Evolutionary conservation across 2,329 filamentous ascomycete genomes (phyloP).

Genomic region (Phaeoacremonium minimum): DNA sequence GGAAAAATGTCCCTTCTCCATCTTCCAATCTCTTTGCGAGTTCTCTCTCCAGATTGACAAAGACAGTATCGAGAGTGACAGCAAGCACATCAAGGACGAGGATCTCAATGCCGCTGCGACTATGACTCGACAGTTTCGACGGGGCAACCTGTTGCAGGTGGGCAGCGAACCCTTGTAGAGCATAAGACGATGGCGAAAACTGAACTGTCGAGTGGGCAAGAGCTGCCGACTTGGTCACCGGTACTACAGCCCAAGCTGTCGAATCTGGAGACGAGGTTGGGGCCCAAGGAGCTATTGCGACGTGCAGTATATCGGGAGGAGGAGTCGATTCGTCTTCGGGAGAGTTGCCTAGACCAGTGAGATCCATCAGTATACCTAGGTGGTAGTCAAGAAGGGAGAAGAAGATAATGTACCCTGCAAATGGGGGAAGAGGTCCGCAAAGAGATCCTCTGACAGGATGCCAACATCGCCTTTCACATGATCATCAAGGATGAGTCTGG

Average conservation of each 20-base stretch:
- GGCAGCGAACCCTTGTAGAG: constrained; percentile 75
- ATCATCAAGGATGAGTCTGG: constrained; percentile 79
- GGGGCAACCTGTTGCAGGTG: constrained; percentile 69
- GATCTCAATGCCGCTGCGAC: constrained; percentile 78
- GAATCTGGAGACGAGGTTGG: constrained; percentile 55
- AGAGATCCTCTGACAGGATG: constrained; percentile 81
- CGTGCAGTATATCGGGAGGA: constrained; percentile 46
- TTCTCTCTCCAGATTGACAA: constrained; percentile 79
- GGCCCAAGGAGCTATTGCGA: constrained; percentile 72
- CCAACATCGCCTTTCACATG: constrained; percentile 82
- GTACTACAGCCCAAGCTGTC: constrained; percentile 79
- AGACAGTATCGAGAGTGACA: constrained; percentile 77
- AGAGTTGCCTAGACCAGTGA: constrained; percentile 16
- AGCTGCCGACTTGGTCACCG: constrained; percentile 60
- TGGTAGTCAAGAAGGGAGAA: constrained; percentile 10
- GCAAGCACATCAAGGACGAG: constrained; percentile 77
- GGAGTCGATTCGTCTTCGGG: constrained; percentile 20
- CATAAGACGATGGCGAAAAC: constrained; percentile 67
- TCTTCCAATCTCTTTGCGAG: constrained; percentile 76
- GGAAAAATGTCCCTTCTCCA: constrained; percentile 77
- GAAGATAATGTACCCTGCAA: constrained; percentile 21
- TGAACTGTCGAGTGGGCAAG: constrained; percentile 75
- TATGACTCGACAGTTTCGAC: constrained; percentile 68
- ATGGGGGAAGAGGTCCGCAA: constrained; percentile 73
- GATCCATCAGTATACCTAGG: constrained; percentile 10